phyloP scores from a whole-genome alignment of 2,329 filamentous ascomycete genomes.

The Chaetomium globosum region DNA sequence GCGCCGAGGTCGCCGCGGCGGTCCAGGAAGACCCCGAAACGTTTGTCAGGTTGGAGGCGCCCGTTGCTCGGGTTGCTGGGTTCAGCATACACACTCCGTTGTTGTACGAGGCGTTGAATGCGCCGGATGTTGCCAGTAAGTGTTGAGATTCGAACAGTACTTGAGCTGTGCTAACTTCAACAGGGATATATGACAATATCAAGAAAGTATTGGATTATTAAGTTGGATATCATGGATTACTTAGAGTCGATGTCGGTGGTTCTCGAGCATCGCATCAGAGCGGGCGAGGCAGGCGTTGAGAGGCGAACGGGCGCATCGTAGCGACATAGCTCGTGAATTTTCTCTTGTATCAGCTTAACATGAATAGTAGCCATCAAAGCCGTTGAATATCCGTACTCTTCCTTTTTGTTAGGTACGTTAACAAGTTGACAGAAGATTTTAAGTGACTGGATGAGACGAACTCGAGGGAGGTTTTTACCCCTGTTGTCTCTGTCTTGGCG shows the following conservation, averaged over 20 bases:
- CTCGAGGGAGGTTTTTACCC: not conserved
- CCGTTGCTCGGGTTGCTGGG: constrained; percentile 81
- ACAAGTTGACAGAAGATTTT: not conserved
- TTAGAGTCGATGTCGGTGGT: not conserved
- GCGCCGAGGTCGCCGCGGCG: constrained; percentile 84
- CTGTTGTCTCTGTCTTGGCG: constrained; percentile 9
- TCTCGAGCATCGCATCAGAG: constrained; percentile 10
- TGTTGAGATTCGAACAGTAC: constrained; percentile 37
- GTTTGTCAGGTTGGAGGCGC: constrained; percentile 81
- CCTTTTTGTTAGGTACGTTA: not conserved
- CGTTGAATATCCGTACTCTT: not conserved
- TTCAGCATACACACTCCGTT: constrained; percentile 85
- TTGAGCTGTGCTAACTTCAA: constrained; percentile 37
- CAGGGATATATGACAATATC: constrained; percentile 72
- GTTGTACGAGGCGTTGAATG: constrained; percentile 75
- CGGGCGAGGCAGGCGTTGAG: constrained; percentile 30
- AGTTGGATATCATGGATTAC: constrained; percentile 4
- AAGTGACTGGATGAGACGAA: constrained; percentile 11
- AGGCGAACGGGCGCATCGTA: constrained; percentile 16
- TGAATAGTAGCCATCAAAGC: not conserved
- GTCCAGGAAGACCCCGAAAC: constrained; percentile 78
- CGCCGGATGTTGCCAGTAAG: constrained; percentile 86
- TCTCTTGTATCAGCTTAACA: not conserved
- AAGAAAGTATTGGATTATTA: constrained; percentile 68
- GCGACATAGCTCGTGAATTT: not conserved